phyloP scores from a whole-genome alignment of 192 early-diverging fungal species.

The Chytriomyces sp. region DNA sequence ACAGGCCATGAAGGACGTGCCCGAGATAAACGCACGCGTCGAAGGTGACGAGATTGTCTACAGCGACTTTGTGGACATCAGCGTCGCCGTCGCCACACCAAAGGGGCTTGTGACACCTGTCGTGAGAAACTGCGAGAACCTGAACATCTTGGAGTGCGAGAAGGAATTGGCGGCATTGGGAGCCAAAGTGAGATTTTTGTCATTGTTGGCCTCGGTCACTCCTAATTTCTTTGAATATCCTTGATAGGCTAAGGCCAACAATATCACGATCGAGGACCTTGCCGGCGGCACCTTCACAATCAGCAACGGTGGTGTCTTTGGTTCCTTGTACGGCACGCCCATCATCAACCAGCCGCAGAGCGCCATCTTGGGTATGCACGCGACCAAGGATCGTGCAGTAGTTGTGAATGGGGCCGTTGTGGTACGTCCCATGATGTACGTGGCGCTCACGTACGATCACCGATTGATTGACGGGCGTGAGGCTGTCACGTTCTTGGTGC shows the following conservation, averaged over 20 bases:
- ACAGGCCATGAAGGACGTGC: constrained; percentile 84
- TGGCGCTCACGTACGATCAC: constrained; percentile 98
- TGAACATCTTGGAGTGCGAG: constrained; percentile 89
- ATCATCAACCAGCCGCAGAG: constrained; percentile 98
- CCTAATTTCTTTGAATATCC: background rate
- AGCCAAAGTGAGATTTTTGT: constrained; percentile 66
- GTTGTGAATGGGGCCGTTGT: constrained; percentile 88
- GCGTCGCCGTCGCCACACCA: constrained; percentile 95
- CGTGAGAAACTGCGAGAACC: constrained; percentile 85
- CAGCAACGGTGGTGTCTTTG: constrained; percentile 98
- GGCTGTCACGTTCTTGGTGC: constrained; percentile 97
- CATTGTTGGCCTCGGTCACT: background rate
- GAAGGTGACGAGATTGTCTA: constrained; percentile 91
- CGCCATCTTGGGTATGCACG: constrained; percentile 99
- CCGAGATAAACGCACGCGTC: constrained; percentile 93
- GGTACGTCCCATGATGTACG: constrained; percentile 80
- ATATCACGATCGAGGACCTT: constrained; percentile 97
- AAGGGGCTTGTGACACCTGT: constrained; percentile 99
- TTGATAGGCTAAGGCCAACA: constrained; percentile 84
- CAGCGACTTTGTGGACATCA: constrained; percentile 93
- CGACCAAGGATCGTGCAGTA: constrained; percentile 94
- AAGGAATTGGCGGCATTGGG: constrained; percentile 87
- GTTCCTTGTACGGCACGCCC: constrained; percentile 95
- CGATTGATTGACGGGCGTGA: constrained; percentile 98
- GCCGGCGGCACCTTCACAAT: constrained; percentile 99